Evolutionary conservation across 306 rosid genomes (phyloP), one percentile per base, ranked within the genome.

Genomic region (Fagus crenata): DNA sequence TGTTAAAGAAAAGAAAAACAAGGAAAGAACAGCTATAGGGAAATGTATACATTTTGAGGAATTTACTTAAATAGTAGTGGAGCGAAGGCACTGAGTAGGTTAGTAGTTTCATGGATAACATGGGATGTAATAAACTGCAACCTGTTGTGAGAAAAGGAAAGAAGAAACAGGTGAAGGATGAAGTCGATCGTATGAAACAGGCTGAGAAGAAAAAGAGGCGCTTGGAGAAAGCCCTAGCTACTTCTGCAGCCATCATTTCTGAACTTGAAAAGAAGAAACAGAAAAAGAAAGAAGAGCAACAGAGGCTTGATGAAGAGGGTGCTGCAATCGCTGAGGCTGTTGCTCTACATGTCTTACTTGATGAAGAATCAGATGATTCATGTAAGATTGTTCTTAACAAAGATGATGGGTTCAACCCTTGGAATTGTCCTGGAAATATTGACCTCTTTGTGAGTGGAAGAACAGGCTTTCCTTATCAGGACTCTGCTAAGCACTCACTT

Each of bases 311-410:
- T 71, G 98, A 96, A 85, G 98, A 96, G 86, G 97, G 99, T 28
- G 99, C 99, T 76, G 98, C 99, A 18, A 92, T 89, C 67, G 99
- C 99, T 3, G 97, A 96, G 83, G 99, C 99, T 36, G 99, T 96
- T 18, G 99, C 99, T 53, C 87, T 96, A 71, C 97, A 81, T 79
- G 99, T 96, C 81, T 87, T 96, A 33, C 84, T 93, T 6, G 99
- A 86, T 9, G 99, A 92, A 76, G 98, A 96, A 86, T 81, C 97
- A 0, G 93, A 96, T 5, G 92, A 91, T 58, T 79, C 90, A 0
- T 82, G 92, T 32, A 84, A 87, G 77, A 86, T 88, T 80, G 90
- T 88, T 72, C 75, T 89, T 7, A 65, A 89, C 73, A 82, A 93
- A 43, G 81, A 74, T 17, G 77, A 81, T 56, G 81, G 76, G 22